Base-by-base conservation (phyloP, 2,329 filamentous ascomycete genomes). In the Berkeleyomyces rouxiae region DNA sequence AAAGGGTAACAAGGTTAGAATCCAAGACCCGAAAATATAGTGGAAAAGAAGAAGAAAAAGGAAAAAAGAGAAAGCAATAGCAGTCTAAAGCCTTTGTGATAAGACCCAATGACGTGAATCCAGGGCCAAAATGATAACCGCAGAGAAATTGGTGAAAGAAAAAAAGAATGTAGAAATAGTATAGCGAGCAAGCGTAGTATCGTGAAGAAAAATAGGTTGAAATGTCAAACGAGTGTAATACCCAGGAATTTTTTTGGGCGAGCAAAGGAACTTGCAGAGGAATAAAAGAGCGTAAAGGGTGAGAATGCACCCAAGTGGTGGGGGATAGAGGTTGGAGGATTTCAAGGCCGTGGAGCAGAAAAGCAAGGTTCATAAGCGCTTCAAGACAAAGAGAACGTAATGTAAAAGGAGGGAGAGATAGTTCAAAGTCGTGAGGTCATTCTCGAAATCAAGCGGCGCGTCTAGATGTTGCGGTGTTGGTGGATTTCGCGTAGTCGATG, bases 401-500 rank as follows among this genome's bases (percentile, higher is more conserved):
- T 31, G 31, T n/a, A 53, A 53, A 55, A 16, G 31, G 43, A 16
- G 40, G 23, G 40, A 44, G 36, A 7, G 23, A 16, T 39, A 49
- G 44, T 31, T 13, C 37, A 49, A 39, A 55, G 16, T 33, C n/a
- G 58, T 11, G 42, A 37, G 1, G 37, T 37, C 51, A 55, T 31
- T 7, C 51, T 55, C 51, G 10, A 37, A 40, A 33, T 72, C 79
- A 49, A 76, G 68, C 2, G 79, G 79, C 31, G 79, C 80, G 66
- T 80, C 76, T 6, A 80, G 79, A 59, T 76, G 76, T 63, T 74
- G 73, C 7, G 70, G 72, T 49, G 72, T 71, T 73, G 76, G 65
- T 79, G 76, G 64, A 83, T 73, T 65, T 81, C 78, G 66, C 77
- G 78, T 51, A 83, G 76, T 44, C 80, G 78, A 67, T 81, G 77